phyloP scores from a whole-genome alignment of 345 rosid species.

The Citrus sp. region DNA sequence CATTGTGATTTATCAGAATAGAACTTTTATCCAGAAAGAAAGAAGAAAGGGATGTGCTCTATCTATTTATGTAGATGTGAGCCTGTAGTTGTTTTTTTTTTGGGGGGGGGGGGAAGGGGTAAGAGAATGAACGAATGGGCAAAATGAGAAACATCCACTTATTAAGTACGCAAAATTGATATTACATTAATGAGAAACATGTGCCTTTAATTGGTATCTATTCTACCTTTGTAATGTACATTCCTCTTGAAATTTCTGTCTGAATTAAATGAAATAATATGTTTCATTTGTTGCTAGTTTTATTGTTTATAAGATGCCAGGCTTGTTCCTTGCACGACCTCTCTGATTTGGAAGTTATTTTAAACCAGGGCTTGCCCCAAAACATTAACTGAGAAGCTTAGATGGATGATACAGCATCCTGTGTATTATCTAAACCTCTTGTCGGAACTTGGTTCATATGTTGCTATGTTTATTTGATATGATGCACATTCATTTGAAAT shows the following conservation, averaged over 20 bases:
- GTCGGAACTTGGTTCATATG: not conserved
- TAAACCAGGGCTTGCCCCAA: not conserved
- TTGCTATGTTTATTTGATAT: not conserved
- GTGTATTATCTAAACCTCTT: not conserved
- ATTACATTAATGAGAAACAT: not conserved
- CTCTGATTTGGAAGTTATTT: not conserved
- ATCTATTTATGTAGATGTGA: not conserved
- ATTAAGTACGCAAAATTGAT: not conserved
- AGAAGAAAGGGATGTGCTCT: not conserved
- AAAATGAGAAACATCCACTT: not conserved
- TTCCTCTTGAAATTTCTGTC: not conserved
- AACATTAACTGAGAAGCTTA: slow-evolving; percentile 10
- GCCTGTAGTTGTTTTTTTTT: not conserved
- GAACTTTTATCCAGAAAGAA: not conserved
- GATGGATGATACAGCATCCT: not conserved
- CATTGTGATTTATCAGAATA: not conserved
- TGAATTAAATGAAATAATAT: not conserved
- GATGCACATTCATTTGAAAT: not conserved
- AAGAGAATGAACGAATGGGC: not conserved
- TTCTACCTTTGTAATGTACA: not conserved
- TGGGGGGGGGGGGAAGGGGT: no score
- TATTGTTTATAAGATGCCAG: not conserved
- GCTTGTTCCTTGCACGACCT: not conserved
- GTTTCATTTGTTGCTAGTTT: not conserved
- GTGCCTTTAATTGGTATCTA: not conserved